Conservation (phyloP, 495 filamentous ascomycete genomes). For the Penicillium steckii region DNA sequence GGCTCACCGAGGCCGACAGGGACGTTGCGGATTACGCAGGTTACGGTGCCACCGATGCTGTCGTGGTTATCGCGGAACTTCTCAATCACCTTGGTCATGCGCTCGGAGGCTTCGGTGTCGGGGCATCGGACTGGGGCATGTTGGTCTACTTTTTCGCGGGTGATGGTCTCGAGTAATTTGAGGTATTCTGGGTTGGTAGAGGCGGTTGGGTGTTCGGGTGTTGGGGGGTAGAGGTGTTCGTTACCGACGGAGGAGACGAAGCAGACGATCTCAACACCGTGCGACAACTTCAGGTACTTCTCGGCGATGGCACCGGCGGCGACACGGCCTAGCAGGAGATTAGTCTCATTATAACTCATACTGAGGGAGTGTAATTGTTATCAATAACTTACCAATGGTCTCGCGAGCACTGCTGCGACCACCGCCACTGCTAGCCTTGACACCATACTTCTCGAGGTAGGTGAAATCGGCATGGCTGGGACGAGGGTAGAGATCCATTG, state of each 20-base stretch:
- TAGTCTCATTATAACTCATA: not conserved
- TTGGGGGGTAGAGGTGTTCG: constrained; percentile 81
- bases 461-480: constrained; percentile 97
- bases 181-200: constrained; percentile 86
- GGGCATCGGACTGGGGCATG: constrained; percentile 88
- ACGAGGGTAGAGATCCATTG: constrained; percentile 88
- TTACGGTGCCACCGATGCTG: constrained; percentile 95
- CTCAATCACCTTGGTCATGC: constrained; percentile 81
- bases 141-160: constrained; percentile 76
- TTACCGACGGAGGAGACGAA: constrained; percentile 85
- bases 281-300: constrained; percentile 79
- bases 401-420: constrained; percentile 90
- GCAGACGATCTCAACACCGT: constrained; percentile 87
- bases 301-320: constrained; percentile 95
- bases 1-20: constrained; percentile 91
- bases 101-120: constrained; percentile 55
- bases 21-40: constrained; percentile 90
- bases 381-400: constrained; percentile 68
- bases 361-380: not conserved
- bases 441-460: constrained; percentile 95
- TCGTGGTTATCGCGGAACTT: constrained; percentile 75
- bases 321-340: constrained; percentile 61
- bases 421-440: constrained; percentile 90
- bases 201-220: constrained; percentile 65
- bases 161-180: constrained; percentile 67